Conservation (phyloP, 2,329 filamentous ascomycete species). For the Colletotrichum sp. region DNA sequence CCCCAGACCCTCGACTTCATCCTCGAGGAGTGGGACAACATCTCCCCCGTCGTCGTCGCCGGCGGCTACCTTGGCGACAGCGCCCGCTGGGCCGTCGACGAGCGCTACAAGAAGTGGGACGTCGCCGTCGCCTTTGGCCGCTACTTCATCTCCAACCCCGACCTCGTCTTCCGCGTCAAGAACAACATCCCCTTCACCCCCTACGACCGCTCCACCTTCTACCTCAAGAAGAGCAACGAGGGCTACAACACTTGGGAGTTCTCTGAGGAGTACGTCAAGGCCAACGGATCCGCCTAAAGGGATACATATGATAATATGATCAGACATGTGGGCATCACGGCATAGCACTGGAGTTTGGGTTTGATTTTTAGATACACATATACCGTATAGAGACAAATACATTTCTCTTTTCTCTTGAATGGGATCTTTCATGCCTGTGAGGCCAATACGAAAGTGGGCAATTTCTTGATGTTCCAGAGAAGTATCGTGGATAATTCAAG, state of each 20-base stretch:
- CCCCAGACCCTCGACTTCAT: slow-evolving; percentile 33
- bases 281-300: background rate
- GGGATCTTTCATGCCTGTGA: background rate
- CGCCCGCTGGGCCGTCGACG: slow-evolving; percentile 31
- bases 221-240: slow-evolving; percentile 28
- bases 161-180: slow-evolving; percentile 44
- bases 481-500: background rate
- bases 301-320: background rate
- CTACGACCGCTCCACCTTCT: slow-evolving; percentile 46
- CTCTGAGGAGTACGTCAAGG: slow-evolving; percentile 23
- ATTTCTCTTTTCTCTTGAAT: background rate
- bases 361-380: background rate
- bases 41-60: slow-evolving; percentile 33
- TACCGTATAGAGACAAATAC: background rate
- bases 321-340: background rate
- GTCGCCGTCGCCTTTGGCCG: slow-evolving; percentile 39
- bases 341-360: slow-evolving; percentile 13
- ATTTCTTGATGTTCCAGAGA: background rate
- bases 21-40: slow-evolving; percentile 30
- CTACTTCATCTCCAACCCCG: slow-evolving; percentile 45
- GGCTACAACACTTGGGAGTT: slow-evolving; percentile 36
- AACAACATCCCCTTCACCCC: slow-evolving; percentile 37
- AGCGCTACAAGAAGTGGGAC: slow-evolving; percentile 27
- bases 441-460: background rate
- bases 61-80: slow-evolving; percentile 28